phyloP scores from a whole-genome alignment of 768 basidiomycete genomes.

The Strobilomyces confusus region DNA sequence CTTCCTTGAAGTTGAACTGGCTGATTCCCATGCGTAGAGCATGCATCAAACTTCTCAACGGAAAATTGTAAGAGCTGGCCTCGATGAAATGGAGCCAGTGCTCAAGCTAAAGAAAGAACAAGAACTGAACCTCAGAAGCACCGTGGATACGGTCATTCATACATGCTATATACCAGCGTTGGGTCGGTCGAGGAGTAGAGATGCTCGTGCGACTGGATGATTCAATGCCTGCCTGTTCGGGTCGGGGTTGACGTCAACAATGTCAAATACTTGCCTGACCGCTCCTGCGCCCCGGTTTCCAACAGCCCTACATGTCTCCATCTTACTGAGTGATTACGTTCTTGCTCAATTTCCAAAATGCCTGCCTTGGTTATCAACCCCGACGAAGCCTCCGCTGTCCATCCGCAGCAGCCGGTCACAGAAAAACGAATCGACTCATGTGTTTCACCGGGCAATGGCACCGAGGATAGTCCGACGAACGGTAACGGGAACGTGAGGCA shows the following conservation, averaged over 20 bases:
- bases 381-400: background rate
- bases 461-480: conserved; percentile 10
- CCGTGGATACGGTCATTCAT: too few species aligned
- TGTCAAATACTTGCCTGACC: conserved; percentile 7
- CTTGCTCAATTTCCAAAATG: conserved; percentile 8
- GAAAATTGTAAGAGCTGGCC: too few species aligned
- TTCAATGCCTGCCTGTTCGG: too few species aligned
- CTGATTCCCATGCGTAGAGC: too few species aligned
- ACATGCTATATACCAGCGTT: too few species aligned
- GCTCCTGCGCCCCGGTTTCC: background rate
- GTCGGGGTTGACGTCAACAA: conserved; percentile 13
- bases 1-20: too few species aligned
- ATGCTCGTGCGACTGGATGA: too few species aligned
- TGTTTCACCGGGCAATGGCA: background rate
- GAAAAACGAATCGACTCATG: conserved; percentile 3
- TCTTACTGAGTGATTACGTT: background rate
- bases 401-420: background rate
- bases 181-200: too few species aligned
- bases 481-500: conserved; percentile 14
- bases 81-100: too few species aligned
- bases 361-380: background rate
- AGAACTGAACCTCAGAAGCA: too few species aligned
- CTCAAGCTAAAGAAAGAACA: too few species aligned
- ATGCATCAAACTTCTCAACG: too few species aligned
- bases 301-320: conserved; percentile 9